Conservation (phyloP, 2,329 filamentous ascomycete genomes). For the Paraphoma chrysanthemicola region DNA sequence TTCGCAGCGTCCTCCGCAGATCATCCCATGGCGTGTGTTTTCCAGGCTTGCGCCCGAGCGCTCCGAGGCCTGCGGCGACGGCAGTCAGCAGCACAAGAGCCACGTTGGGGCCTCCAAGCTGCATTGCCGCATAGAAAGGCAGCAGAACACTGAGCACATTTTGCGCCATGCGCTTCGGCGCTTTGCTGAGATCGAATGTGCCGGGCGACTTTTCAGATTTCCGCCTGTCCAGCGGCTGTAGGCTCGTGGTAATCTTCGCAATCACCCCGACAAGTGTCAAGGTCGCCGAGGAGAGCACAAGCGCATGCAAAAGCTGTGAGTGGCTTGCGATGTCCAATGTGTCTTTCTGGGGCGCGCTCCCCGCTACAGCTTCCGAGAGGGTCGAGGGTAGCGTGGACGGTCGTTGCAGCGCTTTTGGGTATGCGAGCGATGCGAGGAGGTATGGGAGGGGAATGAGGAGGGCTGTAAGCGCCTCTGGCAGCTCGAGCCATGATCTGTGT, state of each 20-base stretch:
- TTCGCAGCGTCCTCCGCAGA: slow-evolving; percentile 43
- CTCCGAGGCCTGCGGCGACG: slow-evolving; percentile 53
- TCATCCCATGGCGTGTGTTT: slow-evolving; percentile 42
- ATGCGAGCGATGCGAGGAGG: slow-evolving; percentile 55
- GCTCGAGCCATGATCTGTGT: slow-evolving; percentile 42
- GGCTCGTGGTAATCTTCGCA: slow-evolving; percentile 39
- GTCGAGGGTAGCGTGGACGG: slow-evolving; percentile 23
- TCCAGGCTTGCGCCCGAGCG: slow-evolving; percentile 37
- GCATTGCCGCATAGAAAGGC: slow-evolving; percentile 63
- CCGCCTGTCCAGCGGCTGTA: slow-evolving; percentile 44
- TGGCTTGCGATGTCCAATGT: slow-evolving; percentile 10
- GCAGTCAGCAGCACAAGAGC: slow-evolving; percentile 59
- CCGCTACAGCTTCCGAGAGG: slow-evolving; percentile 31
- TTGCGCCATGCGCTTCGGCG: slow-evolving; percentile 32
- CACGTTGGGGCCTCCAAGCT: slow-evolving; percentile 62
- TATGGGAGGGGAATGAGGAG: slow-evolving; percentile 59
- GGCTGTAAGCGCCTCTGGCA: slow-evolving; percentile 58
- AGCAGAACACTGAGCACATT: slow-evolving; percentile 54
- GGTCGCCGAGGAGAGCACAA: slow-evolving; percentile 55
- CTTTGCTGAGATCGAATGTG: slow-evolving; percentile 12
- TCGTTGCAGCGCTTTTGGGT: slow-evolving; percentile 35
- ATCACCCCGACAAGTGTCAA: slow-evolving; percentile 53
- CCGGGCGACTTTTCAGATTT: slow-evolving; percentile 32
- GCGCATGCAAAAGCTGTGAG: slow-evolving; percentile 52
- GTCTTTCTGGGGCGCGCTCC: slow-evolving; percentile 18